phyloP scores from a whole-genome alignment of 352 stramenopile species.

The Phytophthora constricta region DNA sequence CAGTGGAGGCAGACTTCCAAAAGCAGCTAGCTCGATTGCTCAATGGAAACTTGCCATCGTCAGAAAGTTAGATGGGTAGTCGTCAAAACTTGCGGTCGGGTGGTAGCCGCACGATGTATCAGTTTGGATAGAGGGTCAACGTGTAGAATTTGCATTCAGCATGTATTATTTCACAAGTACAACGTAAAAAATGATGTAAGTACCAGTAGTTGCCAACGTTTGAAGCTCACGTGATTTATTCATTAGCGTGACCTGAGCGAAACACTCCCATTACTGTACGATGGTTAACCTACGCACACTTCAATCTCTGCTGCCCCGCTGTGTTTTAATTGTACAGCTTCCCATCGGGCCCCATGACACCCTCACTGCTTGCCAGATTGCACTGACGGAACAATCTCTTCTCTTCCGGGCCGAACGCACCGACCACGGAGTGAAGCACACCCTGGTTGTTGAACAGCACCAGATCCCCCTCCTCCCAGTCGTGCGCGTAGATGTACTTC shows the following conservation, averaged over 20 bases:
- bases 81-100: not conserved
- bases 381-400: slow-evolving; percentile 41
- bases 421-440: slow-evolving; percentile 38
- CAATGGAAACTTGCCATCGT: not conserved
- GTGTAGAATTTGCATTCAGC: not conserved
- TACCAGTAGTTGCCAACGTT: too few species aligned
- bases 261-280: too few species aligned
- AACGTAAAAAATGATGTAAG: too few species aligned
- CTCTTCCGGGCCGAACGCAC: slow-evolving; percentile 32
- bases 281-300: too few species aligned
- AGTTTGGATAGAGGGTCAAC: too few species aligned
- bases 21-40: slow-evolving; percentile 41
- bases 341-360: slow-evolving; percentile 33
- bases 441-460: slow-evolving; percentile 44
- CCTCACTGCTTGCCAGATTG: slow-evolving; percentile 40
- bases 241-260: too few species aligned
- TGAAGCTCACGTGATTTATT: too few species aligned
- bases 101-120: too few species aligned
- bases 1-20: slow-evolving; percentile 52
- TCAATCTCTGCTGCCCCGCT: too few species aligned
- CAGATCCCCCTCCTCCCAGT: slow-evolving; percentile 41
- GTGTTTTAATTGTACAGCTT: slow-evolving; percentile 35
- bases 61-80: not conserved
- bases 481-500: slow-evolving; percentile 37
- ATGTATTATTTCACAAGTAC: not conserved